phyloP scores from a whole-genome alignment of 1,284 basidiomycete species.

The Ustilago xerochloae region DNA sequence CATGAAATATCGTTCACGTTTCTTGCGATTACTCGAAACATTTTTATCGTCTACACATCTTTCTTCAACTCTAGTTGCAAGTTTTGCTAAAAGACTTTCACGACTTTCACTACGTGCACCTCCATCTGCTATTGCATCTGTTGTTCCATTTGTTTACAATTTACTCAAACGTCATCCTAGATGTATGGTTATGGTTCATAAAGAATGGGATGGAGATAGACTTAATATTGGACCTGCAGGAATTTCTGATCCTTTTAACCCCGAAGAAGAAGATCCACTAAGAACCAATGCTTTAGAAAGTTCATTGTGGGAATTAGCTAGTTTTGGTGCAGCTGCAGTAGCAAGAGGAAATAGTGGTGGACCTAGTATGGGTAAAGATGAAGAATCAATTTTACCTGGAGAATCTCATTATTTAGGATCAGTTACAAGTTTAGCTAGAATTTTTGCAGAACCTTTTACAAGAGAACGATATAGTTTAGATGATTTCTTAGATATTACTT shows the following conservation, averaged over 20 bases:
- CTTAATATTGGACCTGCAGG: slow-evolving; percentile 59
- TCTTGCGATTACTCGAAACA: slow-evolving; percentile 89
- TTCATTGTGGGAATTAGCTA: slow-evolving; percentile 89
- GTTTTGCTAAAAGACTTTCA: slow-evolving; percentile 91
- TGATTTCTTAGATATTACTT: slow-evolving; percentile 96
- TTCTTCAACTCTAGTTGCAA: slow-evolving; percentile 86
- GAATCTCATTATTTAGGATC: slow-evolving; percentile 84
- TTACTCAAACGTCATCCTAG: slow-evolving; percentile 90
- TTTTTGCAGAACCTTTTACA: slow-evolving; percentile 91
- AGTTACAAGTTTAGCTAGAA: slow-evolving; percentile 83
- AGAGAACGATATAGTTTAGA: slow-evolving; percentile 90
- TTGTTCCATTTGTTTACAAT: slow-evolving; percentile 95
- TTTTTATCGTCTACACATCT: slow-evolving; percentile 93
- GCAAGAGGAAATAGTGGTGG: slow-evolving; percentile 24
- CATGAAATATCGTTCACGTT: slow-evolving; percentile 89
- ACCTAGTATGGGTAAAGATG: slow-evolving; percentile 18
- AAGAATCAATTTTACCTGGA: slow-evolving; percentile 37
- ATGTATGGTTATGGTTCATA: slow-evolving; percentile 91
- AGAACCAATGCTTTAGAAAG: slow-evolving; percentile 83
- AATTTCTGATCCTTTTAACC: slow-evolving; percentile 73
- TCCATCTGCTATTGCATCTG: slow-evolving; percentile 87
- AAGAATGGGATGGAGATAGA: slow-evolving; percentile 59
- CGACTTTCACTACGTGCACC: slow-evolving; percentile 85
- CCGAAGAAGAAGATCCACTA: slow-evolving; percentile 78
- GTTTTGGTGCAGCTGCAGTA: slow-evolving; percentile 71